Base-by-base conservation (phyloP, 2,329 filamentous ascomycete species). In the Colletotrichum musicola region DNA sequence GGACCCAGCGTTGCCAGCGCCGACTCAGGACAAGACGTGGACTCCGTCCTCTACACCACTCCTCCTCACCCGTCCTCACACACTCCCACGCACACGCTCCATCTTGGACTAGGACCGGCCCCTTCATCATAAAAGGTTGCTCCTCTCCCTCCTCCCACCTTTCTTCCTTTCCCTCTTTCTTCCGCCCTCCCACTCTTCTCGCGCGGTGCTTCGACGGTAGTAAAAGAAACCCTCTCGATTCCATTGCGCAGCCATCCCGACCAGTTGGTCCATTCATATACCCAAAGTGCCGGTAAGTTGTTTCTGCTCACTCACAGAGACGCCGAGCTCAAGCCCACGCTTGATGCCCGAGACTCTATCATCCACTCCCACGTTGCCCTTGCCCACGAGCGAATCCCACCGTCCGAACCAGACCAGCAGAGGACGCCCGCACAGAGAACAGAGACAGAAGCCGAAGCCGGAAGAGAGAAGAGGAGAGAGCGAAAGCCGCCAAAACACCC, bases 91-190 rank as follows among this genome's bases (percentile, higher is more conserved):
- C 50, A 44, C 49, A 60, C 62, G 25, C 51, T 57, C 60, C 27
- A 63, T 56, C 55, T 38, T 65, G 65, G 55, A 20, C 62, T 57
- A 55, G 62, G 27, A 56, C 62, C 22, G 40, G 20, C 44, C 47
- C 63, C 57, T 58, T 69, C 53, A 69, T 69, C 53, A 69, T 69
- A 69, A 69, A 69, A 69, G 67, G 57, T 57, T 67, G 64, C 56
- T 20, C 51, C 27, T 60, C 51, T 59, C 69, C 69, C 69, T 46
- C 69, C 61, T 62, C 62, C 66, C 66, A 55, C 40, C 51, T 22
- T 40, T 58, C 16, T 13, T 5, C 10, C 10, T 38, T 60, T 58
- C 18, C 18, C 61, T 57, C 61, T 25, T 56, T 66, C 69, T 69
- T 62, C 38, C 61, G 61, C 62, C 61, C 69, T 69, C 57, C 60